Evolutionary conservation across 345 rosid species (phyloP), one percentile per base, ranked within the genome.

Genomic region (Aquilaria sinensis): DNA sequence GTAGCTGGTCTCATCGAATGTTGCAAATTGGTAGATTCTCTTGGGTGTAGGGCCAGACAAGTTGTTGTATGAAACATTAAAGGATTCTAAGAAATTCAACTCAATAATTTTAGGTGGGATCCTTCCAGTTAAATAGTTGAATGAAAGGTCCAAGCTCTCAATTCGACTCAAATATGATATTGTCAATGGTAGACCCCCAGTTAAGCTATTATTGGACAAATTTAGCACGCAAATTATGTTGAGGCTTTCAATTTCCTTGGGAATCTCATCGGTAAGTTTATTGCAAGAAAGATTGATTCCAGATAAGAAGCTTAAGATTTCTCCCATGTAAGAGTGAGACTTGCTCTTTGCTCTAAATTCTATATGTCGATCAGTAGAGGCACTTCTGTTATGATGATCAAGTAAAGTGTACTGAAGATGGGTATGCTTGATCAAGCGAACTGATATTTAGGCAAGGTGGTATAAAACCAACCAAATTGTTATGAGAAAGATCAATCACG

Each of bases 251-350:
- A 13, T 2, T 15, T 68, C 65, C 31, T 2, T 2, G 2, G 81
- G 76, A 57, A 74, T 71, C 3, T 58, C 10, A 14, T 74, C 76
- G 0, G n/a, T 13, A 8, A 71, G 43, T 0, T 57, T 68, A 16
- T 74, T 78, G 7, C n/a, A 29, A 1, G 82, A 78, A 50, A 74
- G 62, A n/a, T 78, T 70, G 0, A 74, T 58, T 13, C 76, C 78
- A 0, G 65, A 65, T 31, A 74, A 9, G 51, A 8, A 15, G 0
- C 0, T 0, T 0, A 65, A 43, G 23, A 31, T 41, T 0, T 6
- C 13, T 2, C 72, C 75, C 4, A 9, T 10, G 49, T 69, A 75
- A 11, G 62, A 48, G n/a, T 60, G 29, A n/a, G 58, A 55, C 2
- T 12, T 30, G 2, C 45, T 63, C 63, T 76, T 76, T 13, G 64